Percentiles rank a stretch among this genome's conserved stretches.
phyloP scores from a whole-genome alignment of 345 rosid species.

The Anacardium occidentale region DNA sequence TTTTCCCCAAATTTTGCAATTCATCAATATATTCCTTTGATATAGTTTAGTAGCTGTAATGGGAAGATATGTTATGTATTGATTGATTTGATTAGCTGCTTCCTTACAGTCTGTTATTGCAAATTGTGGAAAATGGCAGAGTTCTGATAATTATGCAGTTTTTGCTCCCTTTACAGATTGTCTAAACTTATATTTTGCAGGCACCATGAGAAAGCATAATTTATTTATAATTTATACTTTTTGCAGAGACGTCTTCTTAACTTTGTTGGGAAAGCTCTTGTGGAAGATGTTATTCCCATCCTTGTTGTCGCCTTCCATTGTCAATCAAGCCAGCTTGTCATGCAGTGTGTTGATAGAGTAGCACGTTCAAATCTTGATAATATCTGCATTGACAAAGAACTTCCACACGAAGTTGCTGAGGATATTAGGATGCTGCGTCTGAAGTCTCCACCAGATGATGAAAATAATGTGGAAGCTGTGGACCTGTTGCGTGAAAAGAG shows the following conservation, averaged over 20 bases:
- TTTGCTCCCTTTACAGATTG: not conserved
- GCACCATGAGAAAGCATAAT: constrained; percentile 5
- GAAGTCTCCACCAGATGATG: constrained; percentile 44
- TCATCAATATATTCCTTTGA: not conserved
- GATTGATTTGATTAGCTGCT: constrained; percentile 8
- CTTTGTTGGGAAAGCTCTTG: constrained; percentile 71
- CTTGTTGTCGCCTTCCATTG: constrained; percentile 84
- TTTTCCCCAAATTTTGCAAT: not conserved
- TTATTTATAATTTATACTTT: constrained; percentile 15
- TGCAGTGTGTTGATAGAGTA: constrained; percentile 74
- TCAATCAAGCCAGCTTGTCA: constrained; percentile 61
- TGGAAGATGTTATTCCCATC: constrained; percentile 78
- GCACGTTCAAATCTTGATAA: constrained; percentile 78
- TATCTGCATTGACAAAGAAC: constrained; percentile 73
- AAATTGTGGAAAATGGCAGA: constrained; percentile 11
- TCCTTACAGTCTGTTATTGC: constrained; percentile 6
- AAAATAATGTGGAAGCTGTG: constrained; percentile 20
- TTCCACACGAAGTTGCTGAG: constrained; percentile 65
- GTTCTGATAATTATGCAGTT: not conserved
- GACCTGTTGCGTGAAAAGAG: constrained; percentile 59
- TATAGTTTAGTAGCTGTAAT: not conserved
- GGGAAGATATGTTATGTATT: not conserved
- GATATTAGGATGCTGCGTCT: constrained; percentile 49
- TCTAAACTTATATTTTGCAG: constrained; percentile 1
- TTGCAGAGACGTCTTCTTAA: constrained; percentile 73